These are phyloP conservation scores for Fragilaria crotonensis DNA, from an alignment of 108 stramenopile genomes.

Conservation along the genomic window DNA sequence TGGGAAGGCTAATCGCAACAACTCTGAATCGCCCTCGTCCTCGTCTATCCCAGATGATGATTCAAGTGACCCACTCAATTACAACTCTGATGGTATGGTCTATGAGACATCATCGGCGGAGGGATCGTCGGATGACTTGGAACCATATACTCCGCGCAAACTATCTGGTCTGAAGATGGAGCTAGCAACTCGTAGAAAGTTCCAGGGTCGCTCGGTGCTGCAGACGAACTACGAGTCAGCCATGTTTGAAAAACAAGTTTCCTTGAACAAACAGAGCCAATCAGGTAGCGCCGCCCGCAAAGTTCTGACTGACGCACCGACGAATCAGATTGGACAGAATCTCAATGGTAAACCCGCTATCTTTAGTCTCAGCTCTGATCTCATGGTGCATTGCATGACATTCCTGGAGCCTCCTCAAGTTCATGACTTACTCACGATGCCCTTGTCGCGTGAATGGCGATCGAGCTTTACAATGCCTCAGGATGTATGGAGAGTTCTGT, in stretches of 20 bases:
- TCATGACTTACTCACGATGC: constrained; percentile 59
- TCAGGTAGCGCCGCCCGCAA: not conserved
- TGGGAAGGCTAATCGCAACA: constrained; percentile 3
- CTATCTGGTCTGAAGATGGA: constrained; percentile 4
- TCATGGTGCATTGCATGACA: constrained; percentile 67
- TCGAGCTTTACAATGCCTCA: constrained; percentile 53
- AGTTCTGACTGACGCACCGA: not conserved
- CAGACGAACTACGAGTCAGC: not conserved
- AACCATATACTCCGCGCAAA: constrained; percentile 29
- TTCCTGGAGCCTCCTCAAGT: constrained; percentile 61
- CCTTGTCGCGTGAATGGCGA: constrained; percentile 65
- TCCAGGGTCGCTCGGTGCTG: not conserved
- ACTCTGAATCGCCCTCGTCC: not conserved
- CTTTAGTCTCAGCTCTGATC: constrained; percentile 53
- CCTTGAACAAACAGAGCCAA: not conserved
- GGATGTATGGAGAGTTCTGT: constrained; percentile 75
- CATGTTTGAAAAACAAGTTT: not conserved
- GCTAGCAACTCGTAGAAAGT: constrained; percentile 1
- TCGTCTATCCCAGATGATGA: constrained; percentile 5
- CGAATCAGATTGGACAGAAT: not conserved
- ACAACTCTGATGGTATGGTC: not conserved
- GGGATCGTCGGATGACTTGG: constrained; percentile 27
- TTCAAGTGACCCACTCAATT: not conserved
- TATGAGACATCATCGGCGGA: not conserved
- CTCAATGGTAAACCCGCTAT: constrained; percentile 20